These are phyloP conservation scores for Collybiopsis luxurians DNA, from an alignment of 768 basidiomycete species.

Conservation along the genomic window DNA sequence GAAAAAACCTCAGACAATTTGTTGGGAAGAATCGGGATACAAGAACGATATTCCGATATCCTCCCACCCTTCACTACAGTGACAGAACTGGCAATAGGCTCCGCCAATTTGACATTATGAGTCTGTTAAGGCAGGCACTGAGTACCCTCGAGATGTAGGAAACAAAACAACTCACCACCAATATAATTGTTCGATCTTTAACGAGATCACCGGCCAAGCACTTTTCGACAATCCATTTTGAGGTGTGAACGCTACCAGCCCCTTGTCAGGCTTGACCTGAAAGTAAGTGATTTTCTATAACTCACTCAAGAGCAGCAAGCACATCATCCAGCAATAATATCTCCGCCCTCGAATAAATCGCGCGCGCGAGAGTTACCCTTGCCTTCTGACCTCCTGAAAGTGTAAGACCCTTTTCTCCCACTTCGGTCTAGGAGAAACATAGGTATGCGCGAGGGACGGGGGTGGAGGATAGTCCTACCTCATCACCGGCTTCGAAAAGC, in stretches of 20 bases:
- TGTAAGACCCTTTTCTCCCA: slow-evolving; percentile 69
- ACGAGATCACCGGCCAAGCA: slow-evolving; percentile 47
- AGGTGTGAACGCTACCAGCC: slow-evolving; percentile 37
- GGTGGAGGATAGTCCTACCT: too few relatives aligned
- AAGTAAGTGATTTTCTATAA: background rate
- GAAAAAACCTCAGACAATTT: slow-evolving; percentile 10
- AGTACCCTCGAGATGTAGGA: background rate
- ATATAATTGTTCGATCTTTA: slow-evolving; percentile 44
- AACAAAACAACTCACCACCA: slow-evolving; percentile 38
- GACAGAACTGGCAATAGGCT: slow-evolving; percentile 24
- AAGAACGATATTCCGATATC: slow-evolving; percentile 22
- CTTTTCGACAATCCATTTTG: slow-evolving; percentile 48
- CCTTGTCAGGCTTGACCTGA: too few relatives aligned
- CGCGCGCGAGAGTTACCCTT: slow-evolving; percentile 38
- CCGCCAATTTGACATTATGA: slow-evolving; percentile 29
- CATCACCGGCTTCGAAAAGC: slow-evolving; percentile 66
- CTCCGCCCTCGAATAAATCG: slow-evolving; percentile 48
- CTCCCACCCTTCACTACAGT: slow-evolving; percentile 41
- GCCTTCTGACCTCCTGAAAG: slow-evolving; percentile 47
- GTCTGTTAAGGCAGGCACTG: slow-evolving; percentile 26
- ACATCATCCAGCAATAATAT: slow-evolving; percentile 76
- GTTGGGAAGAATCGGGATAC: background rate
- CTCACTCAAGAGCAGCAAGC: slow-evolving; percentile 58
- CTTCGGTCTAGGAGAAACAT: slow-evolving; percentile 62
- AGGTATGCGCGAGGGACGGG: too few relatives aligned